Percentiles rank a stretch among this genome's conserved stretches.
phyloP scores from a whole-genome alignment of 129 eudicot species.

The Flaveria linearis region DNA sequence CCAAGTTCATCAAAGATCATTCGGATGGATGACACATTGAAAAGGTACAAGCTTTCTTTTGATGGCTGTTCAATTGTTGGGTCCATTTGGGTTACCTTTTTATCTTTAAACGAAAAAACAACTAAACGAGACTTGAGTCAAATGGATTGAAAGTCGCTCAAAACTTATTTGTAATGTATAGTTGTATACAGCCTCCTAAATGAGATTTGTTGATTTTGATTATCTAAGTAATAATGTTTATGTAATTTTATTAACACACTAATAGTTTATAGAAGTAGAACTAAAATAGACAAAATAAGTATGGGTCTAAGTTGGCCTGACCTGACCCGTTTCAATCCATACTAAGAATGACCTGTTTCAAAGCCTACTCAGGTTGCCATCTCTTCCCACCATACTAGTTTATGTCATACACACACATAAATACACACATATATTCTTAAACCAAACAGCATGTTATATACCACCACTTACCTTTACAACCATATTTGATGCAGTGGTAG shows the following conservation, averaged over 20 bases:
- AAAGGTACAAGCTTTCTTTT: constrained; percentile 41
- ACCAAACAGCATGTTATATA: neutral
- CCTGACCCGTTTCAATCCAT: neutral
- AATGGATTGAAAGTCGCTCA: neutral
- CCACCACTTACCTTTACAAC: neutral
- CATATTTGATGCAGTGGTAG: neutral
- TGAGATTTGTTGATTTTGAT: neutral
- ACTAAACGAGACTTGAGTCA: neutral
- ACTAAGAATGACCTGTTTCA: neutral
- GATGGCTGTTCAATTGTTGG: neutral
- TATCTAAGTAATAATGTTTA: neutral
- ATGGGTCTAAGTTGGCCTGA: neutral
- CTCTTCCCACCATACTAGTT: neutral
- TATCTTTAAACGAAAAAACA: neutral
- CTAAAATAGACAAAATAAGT: neutral
- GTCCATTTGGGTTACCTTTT: neutral
- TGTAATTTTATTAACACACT: neutral
- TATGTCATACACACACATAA: no score
- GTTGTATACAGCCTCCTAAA: neutral
- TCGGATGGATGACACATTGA: constrained; percentile 30
- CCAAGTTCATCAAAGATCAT: constrained; percentile 35
- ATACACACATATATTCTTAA: neutral
- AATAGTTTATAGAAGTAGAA: neutral
- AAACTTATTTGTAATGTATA: neutral
- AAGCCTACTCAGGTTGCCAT: neutral